These are phyloP conservation scores for Oryza meyeriana DNA, from an alignment of 176 grass and related monocot species.

Conservation along the genomic window DNA sequence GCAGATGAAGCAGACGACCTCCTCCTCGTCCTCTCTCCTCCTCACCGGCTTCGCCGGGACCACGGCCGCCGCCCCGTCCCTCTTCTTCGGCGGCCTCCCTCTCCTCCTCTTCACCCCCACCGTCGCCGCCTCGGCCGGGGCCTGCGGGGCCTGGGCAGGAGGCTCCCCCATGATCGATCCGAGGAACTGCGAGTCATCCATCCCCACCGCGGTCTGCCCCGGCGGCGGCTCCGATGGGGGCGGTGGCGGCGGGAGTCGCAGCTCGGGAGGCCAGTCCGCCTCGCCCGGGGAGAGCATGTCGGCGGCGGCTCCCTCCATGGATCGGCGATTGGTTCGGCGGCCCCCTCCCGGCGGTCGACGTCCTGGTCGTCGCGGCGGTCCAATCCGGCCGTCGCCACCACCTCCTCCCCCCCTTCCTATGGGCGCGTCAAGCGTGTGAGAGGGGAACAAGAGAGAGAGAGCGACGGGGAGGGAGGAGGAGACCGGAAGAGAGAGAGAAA, in stretches of 20 bases:
- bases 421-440: slow-evolving; percentile 16
- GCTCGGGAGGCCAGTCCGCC: slow-evolving; percentile 22
- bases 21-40: slow-evolving; percentile 63
- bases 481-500: neutral
- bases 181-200: slow-evolving; percentile 59
- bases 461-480: neutral
- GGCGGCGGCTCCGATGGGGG: neutral
- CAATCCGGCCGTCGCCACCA: neutral
- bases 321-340: slow-evolving; percentile 14
- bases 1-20: slow-evolving; percentile 99
- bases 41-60: neutral
- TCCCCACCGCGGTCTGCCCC: neutral
- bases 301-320: slow-evolving; percentile 17
- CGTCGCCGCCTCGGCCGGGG: neutral
- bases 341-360: too few species aligned
- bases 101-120: slow-evolving; percentile 53
- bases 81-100: slow-evolving; percentile 73
- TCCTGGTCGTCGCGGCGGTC: slow-evolving; percentile 6
- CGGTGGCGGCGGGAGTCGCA: neutral
- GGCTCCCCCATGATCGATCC: slow-evolving; percentile 46
- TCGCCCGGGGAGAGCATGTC: neutral
- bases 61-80: neutral
- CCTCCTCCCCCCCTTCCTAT: neutral
- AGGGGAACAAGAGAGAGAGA: neutral
- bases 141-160: neutral